These are phyloP conservation scores for Amesomyces nigricolor DNA, from an alignment of 2,329 filamentous ascomycete genomes.

Conservation along the genomic window DNA sequence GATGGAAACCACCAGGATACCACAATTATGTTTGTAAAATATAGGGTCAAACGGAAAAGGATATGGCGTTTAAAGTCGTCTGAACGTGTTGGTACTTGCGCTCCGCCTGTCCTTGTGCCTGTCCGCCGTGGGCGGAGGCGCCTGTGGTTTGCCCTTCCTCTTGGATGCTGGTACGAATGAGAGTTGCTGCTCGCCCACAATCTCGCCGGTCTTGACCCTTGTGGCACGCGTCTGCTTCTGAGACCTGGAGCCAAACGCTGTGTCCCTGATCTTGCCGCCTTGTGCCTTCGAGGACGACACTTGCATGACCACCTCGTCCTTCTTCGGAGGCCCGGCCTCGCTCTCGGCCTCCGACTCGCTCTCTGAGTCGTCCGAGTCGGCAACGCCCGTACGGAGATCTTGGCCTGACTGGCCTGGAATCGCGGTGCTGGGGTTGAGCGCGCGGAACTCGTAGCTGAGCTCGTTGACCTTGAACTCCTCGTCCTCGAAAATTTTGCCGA, in stretches of 20 bases:
- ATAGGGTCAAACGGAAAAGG: constrained; percentile 20
- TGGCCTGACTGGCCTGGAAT: constrained; percentile 30
- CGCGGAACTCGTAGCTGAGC: constrained; percentile 75
- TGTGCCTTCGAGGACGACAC: constrained; percentile 60
- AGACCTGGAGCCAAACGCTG: constrained; percentile 50
- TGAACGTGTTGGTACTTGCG: constrained; percentile 71
- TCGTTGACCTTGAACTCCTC: constrained; percentile 92
- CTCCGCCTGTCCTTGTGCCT: constrained; percentile 49
- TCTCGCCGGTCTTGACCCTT: constrained; percentile 43
- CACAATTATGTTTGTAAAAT: constrained; percentile 24
- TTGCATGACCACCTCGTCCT: constrained; percentile 52
- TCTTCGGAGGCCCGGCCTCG: constrained; percentile 35
- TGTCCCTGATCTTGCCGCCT: constrained; percentile 50
- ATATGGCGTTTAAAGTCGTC: constrained; percentile 48
- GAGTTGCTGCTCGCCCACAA: constrained; percentile 60
- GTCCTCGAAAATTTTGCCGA: constrained; percentile 84
- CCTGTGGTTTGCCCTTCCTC: constrained; percentile 43
- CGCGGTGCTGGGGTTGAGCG: constrained; percentile 81
- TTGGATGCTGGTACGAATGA: constrained; percentile 63
- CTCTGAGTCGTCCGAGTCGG: constrained; percentile 10
- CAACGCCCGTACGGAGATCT: constrained; percentile 9
- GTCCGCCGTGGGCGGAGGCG: constrained; percentile 30
- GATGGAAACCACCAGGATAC: constrained; percentile 11
- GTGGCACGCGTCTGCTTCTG: constrained; percentile 44
- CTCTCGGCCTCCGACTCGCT: constrained; percentile 37